Conservation (phyloP, 208 protist species). For the Wallacemonas sp. region DNA sequence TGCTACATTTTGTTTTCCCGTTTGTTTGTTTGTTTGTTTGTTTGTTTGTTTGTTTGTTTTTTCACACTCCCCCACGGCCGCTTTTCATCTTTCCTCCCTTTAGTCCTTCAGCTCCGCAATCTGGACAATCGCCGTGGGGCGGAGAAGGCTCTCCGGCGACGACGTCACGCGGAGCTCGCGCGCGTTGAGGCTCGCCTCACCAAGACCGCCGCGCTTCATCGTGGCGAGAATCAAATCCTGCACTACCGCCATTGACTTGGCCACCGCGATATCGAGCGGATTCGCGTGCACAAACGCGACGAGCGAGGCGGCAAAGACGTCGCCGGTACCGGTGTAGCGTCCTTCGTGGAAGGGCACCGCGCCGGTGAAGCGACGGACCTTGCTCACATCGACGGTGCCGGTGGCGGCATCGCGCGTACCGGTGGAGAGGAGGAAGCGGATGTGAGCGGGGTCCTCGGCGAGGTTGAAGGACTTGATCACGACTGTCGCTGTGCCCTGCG, state of each 20-base stretch:
- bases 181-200: conserved; percentile 46
- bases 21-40: neutral
- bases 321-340: conserved; percentile 87
- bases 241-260: conserved; percentile 83
- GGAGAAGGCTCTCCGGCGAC: conserved; percentile 47
- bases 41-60: neutral
- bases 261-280: conserved; percentile 59
- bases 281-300: conserved; percentile 61
- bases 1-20: no score
- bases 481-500: conserved; percentile 59
- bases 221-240: conserved; percentile 84
- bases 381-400: neutral
- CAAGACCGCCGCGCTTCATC: conserved; percentile 44
- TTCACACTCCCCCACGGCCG: neutral
- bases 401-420: conserved; percentile 9
- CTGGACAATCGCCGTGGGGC: conserved; percentile 40
- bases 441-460: conserved; percentile 35
- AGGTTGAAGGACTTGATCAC: conserved; percentile 86
- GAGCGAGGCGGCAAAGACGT: conserved; percentile 79
- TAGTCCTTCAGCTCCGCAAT: conserved; percentile 45
- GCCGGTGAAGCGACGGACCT: conserved; percentile 54
- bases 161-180: conserved; percentile 78
- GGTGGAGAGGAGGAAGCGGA: conserved; percentile 68
- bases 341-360: conserved; percentile 72
- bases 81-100: no score